phyloP scores from a whole-genome alignment of 2,329 filamentous ascomycete species.

The Verticillium tricorpus region DNA sequence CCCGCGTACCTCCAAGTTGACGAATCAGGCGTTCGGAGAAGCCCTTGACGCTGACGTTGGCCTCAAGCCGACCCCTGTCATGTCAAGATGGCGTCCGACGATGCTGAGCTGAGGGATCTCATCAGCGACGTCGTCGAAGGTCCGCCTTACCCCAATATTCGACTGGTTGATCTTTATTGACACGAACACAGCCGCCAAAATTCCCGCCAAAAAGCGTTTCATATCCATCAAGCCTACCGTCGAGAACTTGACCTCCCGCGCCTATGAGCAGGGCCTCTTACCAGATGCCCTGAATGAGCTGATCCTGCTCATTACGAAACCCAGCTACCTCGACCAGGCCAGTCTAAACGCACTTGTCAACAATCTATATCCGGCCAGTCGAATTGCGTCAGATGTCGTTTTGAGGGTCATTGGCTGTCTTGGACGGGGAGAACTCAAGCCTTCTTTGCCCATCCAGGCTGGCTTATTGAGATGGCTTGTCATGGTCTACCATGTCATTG shows the following conservation, averaged over 20 bases:
- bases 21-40: background rate
- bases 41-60: background rate
- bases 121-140: slow-evolving; percentile 29
- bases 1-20: fast-evolving
- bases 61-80: background rate
- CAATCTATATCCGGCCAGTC: slow-evolving; percentile 69
- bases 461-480: slow-evolving; percentile 74
- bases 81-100: slow-evolving; percentile 15
- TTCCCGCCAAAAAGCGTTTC: slow-evolving; percentile 62
- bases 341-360: slow-evolving; percentile 65
- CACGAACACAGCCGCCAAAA: slow-evolving; percentile 43
- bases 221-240: slow-evolving; percentile 59
- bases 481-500: slow-evolving; percentile 67
- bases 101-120: slow-evolving; percentile 28
- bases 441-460: slow-evolving; percentile 65
- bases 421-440: slow-evolving; percentile 74
- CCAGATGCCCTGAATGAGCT: slow-evolving; percentile 56
- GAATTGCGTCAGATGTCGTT: slow-evolving; percentile 55
- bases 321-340: slow-evolving; percentile 70
- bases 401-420: slow-evolving; percentile 66
- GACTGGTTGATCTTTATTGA: slow-evolving; percentile 5
- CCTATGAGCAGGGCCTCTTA: slow-evolving; percentile 65
- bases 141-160: background rate
- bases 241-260: slow-evolving; percentile 56
- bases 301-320: slow-evolving; percentile 61